Base-by-base conservation (phyloP, 352 stramenopile species). In the Pythium inflatum region DNA sequence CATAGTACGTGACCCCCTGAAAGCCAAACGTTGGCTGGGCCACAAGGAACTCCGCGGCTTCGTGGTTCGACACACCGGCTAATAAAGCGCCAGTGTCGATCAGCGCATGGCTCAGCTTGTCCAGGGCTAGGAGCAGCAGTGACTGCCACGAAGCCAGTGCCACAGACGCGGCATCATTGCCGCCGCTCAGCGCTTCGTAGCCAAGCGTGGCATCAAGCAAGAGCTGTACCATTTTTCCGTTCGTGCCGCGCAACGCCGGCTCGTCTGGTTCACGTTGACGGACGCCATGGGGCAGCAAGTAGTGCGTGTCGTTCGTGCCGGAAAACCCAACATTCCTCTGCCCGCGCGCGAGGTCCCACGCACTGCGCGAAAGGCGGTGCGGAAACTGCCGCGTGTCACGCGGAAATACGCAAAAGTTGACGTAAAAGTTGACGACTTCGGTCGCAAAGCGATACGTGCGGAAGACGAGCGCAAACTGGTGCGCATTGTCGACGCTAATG, bases 291-390 rank as follows among this genome's bases (percentile, higher is more conserved):
- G 90, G 91, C 5, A 97, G 73, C 56, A 97, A 51, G 0, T 75
- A 75, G 16, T 96, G 87, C 31, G 92, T 97, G 65, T 97, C 91
- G 62, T 97, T 97, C 14, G 91, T 98, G 0, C 90, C 92, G 0
- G 89, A 97, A 60, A 98, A 97, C 2, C 91, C 91, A 22, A 96
- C 77, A 24, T 82, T 83, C 0, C 66, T 74, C 2, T 74, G 56
- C 1, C 89, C 89, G 18, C 82, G 64, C 16, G 84, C 88, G 33
- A 97, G 62, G 71, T 97, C 82, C 90, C 91, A 98, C 14, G 91
- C 76, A 16, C 77, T 97, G 56, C 86, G 73, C 9, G 77, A 82
- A 2, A 97, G 66, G 0, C 88, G 78, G 5, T 86, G 58, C n/a
- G 83, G 81, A 62, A 89, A 97, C 63, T 96, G 89, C 12, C 85